These are phyloP conservation scores for Leishmania turanica DNA, from an alignment of 208 protist genomes.

Conservation along the genomic window DNA sequence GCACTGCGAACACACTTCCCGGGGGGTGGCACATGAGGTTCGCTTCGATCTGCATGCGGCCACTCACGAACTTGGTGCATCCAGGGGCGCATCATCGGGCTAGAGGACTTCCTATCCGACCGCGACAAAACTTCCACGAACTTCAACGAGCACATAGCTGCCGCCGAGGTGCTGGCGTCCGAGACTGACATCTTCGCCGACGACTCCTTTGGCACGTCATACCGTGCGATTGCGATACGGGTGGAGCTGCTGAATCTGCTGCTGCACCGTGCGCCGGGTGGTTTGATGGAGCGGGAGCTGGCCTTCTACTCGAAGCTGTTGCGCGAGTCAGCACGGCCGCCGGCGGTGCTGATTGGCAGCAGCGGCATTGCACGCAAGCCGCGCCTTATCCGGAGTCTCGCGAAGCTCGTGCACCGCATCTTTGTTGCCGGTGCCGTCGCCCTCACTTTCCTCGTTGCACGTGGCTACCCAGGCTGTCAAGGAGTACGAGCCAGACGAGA, in stretches of 20 bases:
- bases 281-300: conserved; percentile 76
- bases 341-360: conserved; percentile 65
- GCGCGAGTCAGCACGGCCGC: conserved; percentile 53
- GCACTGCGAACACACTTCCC: conserved; percentile 52
- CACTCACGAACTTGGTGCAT: conserved; percentile 39
- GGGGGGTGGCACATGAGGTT: conserved; percentile 58
- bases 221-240: conserved; percentile 23
- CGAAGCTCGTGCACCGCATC: conserved; percentile 75
- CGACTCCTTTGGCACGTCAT: conserved; percentile 82
- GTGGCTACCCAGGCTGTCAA: conserved; percentile 42
- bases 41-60: conserved; percentile 54
- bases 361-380: conserved; percentile 62
- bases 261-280: conserved; percentile 71
- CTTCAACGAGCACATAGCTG: conserved; percentile 49
- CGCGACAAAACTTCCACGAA: conserved; percentile 59
- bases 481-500: conserved; percentile 33
- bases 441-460: conserved; percentile 70
- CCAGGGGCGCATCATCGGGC: conserved; percentile 64
- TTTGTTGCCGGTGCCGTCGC: conserved; percentile 60
- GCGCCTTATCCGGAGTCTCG: conserved; percentile 61
- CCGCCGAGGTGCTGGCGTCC: conserved; percentile 64
- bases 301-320: conserved; percentile 83
- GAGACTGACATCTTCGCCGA: conserved; percentile 78
- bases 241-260: conserved; percentile 51
- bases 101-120: conserved; percentile 86